Percentiles rank a stretch among this genome's conserved stretches.
These are phyloP conservation scores for Pythium angustatum DNA, from an alignment of 352 stramenopile genomes.

Conservation along the genomic window DNA sequence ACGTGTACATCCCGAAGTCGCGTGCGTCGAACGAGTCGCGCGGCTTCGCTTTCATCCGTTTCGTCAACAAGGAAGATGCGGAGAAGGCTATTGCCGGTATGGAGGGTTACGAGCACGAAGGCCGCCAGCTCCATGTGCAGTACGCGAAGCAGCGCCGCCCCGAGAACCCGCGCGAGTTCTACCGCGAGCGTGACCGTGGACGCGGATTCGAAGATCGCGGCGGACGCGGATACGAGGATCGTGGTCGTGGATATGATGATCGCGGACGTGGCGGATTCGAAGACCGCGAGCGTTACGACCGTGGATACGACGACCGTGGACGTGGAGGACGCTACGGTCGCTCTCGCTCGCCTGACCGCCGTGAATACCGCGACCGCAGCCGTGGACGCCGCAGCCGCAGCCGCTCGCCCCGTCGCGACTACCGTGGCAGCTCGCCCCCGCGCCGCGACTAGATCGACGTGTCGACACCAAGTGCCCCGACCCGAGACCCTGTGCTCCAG, in stretches of 20 bases:
- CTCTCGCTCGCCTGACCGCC: slow-evolving; percentile 29
- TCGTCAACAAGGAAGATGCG: slow-evolving; percentile 85
- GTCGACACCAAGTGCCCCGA: not conserved
- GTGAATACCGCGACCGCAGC: slow-evolving; percentile 41
- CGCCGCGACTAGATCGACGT: slow-evolving; percentile 48
- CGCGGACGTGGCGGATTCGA: slow-evolving; percentile 30
- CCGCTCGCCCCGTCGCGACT: slow-evolving; percentile 41
- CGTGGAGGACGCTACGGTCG: slow-evolving; percentile 23
- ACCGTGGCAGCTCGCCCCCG: slow-evolving; percentile 36
- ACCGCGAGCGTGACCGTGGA: slow-evolving; percentile 36
- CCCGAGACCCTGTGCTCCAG: not conserved
- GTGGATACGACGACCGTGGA: slow-evolving; percentile 33
- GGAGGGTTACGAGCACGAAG: slow-evolving; percentile 74
- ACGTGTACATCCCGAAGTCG: slow-evolving; percentile 83
- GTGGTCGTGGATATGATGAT: slow-evolving; percentile 35
- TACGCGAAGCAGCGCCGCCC: slow-evolving; percentile 77
- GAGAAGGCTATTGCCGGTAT: slow-evolving; percentile 85
- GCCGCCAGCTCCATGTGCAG: slow-evolving; percentile 69
- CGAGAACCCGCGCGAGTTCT: slow-evolving; percentile 78
- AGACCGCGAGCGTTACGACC: slow-evolving; percentile 31
- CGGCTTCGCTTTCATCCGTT: slow-evolving; percentile 88
- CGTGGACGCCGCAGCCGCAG: slow-evolving; percentile 49
- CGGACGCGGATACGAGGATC: slow-evolving; percentile 21
- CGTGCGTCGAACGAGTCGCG: slow-evolving; percentile 75
- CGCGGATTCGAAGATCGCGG: slow-evolving; percentile 21